Conservation (phyloP, 2,329 filamentous ascomycete genomes). For the Mariannaea sp. region DNA sequence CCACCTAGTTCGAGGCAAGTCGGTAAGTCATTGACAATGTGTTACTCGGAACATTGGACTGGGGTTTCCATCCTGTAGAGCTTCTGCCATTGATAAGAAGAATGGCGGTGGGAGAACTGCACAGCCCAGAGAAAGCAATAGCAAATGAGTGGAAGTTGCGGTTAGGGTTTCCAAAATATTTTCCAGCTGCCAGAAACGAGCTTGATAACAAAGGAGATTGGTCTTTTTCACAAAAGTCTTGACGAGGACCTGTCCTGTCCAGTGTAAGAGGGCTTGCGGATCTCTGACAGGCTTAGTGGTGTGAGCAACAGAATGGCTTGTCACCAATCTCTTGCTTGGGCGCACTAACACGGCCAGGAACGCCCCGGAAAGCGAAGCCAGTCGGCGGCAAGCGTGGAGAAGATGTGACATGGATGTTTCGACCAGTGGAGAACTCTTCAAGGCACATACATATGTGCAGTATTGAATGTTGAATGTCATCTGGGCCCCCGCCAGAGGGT, state of each 20-base stretch:
- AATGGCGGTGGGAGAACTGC: slow-evolving; percentile 1
- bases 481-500: no score
- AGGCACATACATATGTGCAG: no score
- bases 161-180: no score
- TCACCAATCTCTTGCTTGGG: slow-evolving; percentile 26
- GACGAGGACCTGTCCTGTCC: slow-evolving; percentile 13
- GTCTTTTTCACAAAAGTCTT: not conserved
- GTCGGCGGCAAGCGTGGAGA: slow-evolving; percentile 34
- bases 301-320: slow-evolving; percentile 20
- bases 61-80: slow-evolving; percentile 21
- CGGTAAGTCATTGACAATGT: slow-evolving; percentile 30
- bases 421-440: slow-evolving; percentile 23
- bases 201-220: not conserved
- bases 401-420: slow-evolving; percentile 22
- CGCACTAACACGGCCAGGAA: slow-evolving; percentile 28
- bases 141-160: slow-evolving; percentile 5
- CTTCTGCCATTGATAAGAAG: slow-evolving; percentile 13
- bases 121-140: slow-evolving; percentile 3
- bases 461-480: no score
- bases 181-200: slow-evolving; percentile 8
- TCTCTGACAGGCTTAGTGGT: slow-evolving; percentile 27
- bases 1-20: slow-evolving; percentile 35
- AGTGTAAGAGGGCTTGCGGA: slow-evolving; percentile 11
- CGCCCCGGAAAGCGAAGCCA: slow-evolving; percentile 26
- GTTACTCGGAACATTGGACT: slow-evolving; percentile 22